Conservation (phyloP, 257 asterid species). For the Coffea canephora region DNA sequence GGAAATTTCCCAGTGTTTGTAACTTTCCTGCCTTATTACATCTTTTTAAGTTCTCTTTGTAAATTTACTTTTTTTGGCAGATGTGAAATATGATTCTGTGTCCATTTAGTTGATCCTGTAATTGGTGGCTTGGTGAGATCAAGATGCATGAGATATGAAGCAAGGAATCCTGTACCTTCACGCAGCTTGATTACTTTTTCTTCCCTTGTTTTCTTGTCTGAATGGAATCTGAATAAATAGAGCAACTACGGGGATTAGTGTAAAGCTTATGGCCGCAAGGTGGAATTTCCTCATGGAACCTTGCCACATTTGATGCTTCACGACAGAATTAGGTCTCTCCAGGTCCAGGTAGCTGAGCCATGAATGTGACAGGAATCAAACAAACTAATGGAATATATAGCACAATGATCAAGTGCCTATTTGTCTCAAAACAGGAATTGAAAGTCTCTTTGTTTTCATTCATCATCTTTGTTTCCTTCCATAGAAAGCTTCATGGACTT, state of each 20-base stretch:
- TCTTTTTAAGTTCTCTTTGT: not conserved
- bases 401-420: no score
- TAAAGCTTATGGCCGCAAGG: no score
- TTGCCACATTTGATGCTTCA: no score
- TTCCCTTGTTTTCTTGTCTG: not conserved
- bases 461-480: no score
- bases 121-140: slow-evolving; percentile 9
- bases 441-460: no score
- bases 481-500: no score
- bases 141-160: slow-evolving; percentile 27
- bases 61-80: slow-evolving; percentile 3
- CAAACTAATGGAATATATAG: no score
- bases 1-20: not conserved
- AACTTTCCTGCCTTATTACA: not conserved
- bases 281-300: no score
- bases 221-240: not conserved
- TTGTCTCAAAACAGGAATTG: no score
- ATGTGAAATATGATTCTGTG: slow-evolving; percentile 14
- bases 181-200: not conserved
- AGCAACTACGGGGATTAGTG: not conserved
- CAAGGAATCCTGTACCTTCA: slow-evolving; percentile 45
- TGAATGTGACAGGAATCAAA: no score
- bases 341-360: no score
- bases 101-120: slow-evolving; percentile 9
- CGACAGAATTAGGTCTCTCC: no score